Evolutionary conservation across 805 yeast genomes (phyloP).

Genomic region (Saccharomycopsis synnaedendra): DNA sequence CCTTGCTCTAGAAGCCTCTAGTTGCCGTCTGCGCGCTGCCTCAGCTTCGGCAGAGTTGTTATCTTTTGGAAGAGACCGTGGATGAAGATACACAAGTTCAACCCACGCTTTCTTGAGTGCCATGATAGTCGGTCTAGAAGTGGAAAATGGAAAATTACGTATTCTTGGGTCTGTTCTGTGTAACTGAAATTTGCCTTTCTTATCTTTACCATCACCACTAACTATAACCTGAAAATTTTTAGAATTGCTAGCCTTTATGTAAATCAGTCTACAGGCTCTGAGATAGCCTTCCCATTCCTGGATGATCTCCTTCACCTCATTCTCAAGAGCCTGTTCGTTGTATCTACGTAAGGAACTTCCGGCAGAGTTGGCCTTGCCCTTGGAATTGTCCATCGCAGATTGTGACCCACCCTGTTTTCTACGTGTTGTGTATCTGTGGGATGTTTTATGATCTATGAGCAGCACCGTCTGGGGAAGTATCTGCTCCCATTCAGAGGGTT

Average conservation of each 20-base stretch:
- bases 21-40: constrained; percentile 21
- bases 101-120: constrained; percentile 83
- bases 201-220: constrained; percentile 43
- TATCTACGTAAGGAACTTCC: constrained; percentile 85
- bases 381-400: constrained; percentile 80
- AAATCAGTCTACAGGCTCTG: constrained; percentile 55
- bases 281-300: constrained; percentile 53
- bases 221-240: constrained; percentile 51
- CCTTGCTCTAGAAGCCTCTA: constrained; percentile 20
- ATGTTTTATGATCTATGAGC: constrained; percentile 67
- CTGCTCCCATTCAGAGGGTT: constrained; percentile 29
- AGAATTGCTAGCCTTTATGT: constrained; percentile 70
- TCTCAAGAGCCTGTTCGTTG: constrained; percentile 72
- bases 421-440: constrained; percentile 91
- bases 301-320: constrained; percentile 66
- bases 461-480: constrained; percentile 53
- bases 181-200: constrained; percentile 25
- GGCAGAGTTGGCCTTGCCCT: constrained; percentile 94
- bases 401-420: constrained; percentile 98
- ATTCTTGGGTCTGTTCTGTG: constrained; percentile 48
- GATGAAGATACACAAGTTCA: constrained; percentile 49
- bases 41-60: constrained; percentile 22
- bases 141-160: constrained; percentile 74
- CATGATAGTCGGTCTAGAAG: constrained; percentile 71
- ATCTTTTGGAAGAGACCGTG: constrained; percentile 43